Conservation (phyloP, 352 stramenopile species). For the Globisporangium spinosum region DNA sequence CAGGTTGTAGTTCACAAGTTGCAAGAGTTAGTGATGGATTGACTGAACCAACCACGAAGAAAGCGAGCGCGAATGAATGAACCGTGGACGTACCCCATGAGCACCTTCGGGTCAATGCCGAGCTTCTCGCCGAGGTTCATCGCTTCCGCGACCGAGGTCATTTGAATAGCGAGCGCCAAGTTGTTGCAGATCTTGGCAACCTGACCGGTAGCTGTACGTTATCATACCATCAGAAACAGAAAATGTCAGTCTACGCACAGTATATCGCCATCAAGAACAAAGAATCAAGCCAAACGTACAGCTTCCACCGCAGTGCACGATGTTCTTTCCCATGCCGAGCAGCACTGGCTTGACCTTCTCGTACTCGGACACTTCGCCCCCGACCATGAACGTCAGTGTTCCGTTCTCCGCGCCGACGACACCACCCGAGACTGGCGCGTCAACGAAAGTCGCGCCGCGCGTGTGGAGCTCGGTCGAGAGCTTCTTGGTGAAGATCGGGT, state of each 20-base stretch:
- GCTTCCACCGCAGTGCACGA: constrained; percentile 90
- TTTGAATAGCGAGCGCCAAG: constrained; percentile 95
- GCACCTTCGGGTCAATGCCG: constrained; percentile 92
- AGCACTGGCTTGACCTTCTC: constrained; percentile 80
- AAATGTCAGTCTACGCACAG: background rate
- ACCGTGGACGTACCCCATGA: constrained; percentile 57
- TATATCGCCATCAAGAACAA: constrained; percentile 15
- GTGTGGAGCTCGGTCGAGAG: constrained; percentile 66
- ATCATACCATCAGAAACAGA: background rate
- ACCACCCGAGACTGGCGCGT: constrained; percentile 96
- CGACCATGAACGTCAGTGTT: constrained; percentile 98
- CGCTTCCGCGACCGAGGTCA: constrained; percentile 94
- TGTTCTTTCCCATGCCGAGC: constrained; percentile 92
- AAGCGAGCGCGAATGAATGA: background rate
- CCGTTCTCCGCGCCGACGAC: constrained; percentile 93
- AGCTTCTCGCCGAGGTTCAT: constrained; percentile 95
- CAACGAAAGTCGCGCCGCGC: constrained; percentile 76
- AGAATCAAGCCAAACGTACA: constrained; percentile 52
- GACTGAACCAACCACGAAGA: background rate
- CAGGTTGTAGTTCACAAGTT: background rate
- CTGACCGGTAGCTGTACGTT: constrained; percentile 56
- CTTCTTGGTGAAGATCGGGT: constrained; percentile 89
- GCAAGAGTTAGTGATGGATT: background rate
- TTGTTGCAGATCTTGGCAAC: constrained; percentile 98
- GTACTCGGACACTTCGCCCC: constrained; percentile 61